phyloP scores from a whole-genome alignment of 768 basidiomycete genomes.

The Agrocybe praecox region DNA sequence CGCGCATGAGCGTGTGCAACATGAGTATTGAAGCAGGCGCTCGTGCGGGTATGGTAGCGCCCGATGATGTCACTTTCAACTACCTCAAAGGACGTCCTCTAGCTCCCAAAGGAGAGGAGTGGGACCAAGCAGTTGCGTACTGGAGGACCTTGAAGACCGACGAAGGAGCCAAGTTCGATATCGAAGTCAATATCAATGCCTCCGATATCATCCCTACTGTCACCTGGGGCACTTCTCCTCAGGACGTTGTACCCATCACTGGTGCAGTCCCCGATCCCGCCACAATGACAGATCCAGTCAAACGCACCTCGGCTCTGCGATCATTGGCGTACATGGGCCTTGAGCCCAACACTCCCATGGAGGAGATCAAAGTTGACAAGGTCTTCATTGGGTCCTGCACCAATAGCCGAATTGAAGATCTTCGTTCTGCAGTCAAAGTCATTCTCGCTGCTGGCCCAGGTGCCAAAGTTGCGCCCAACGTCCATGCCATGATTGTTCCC shows the following conservation, averaged over 20 bases:
- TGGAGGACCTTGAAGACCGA: constrained; percentile 83
- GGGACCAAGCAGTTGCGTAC: constrained; percentile 85
- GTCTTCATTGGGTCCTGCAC: constrained; percentile 96
- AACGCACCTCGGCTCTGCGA: constrained; percentile 71
- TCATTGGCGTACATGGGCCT: constrained; percentile 90
- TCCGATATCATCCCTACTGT: constrained; percentile 89
- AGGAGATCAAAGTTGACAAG: constrained; percentile 82
- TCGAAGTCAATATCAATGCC: constrained; percentile 77
- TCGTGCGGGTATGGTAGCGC: constrained; percentile 91
- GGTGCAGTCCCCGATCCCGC: constrained; percentile 80
- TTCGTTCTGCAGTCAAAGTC: constrained; percentile 83
- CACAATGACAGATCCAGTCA: constrained; percentile 61
- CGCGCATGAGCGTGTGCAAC: constrained; percentile 89
- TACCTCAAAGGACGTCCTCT: constrained; percentile 84
- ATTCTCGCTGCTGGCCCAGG: constrained; percentile 73
- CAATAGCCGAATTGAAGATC: constrained; percentile 91
- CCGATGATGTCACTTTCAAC: constrained; percentile 83
- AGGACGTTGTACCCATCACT: constrained; percentile 84
- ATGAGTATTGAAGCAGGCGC: constrained; percentile 97
- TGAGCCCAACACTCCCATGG: constrained; percentile 73
- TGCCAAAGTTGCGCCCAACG: constrained; percentile 70
- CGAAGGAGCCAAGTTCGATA: constrained; percentile 82
- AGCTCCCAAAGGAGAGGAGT: constrained; percentile 80
- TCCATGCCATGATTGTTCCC: constrained; percentile 90
- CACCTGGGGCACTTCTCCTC: constrained; percentile 93